These are phyloP conservation scores for Meredithiella fracta DNA, from an alignment of 2,329 filamentous ascomycete species.

Conservation along the genomic window DNA sequence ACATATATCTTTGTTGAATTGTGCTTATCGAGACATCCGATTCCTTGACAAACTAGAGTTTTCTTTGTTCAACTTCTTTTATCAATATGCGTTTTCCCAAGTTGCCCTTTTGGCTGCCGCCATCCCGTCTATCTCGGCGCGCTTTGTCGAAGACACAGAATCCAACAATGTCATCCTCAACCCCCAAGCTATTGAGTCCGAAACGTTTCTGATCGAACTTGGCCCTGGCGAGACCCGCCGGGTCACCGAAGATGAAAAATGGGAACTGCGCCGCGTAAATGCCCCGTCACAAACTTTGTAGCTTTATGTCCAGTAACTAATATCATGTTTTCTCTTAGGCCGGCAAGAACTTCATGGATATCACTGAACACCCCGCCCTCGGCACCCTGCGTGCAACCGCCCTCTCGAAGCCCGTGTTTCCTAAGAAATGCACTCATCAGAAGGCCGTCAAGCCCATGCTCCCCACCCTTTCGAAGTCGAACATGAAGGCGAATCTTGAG, in stretches of 20 bases:
- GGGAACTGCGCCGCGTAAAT: slow-evolving; percentile 73
- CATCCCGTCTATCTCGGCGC: slow-evolving; percentile 37
- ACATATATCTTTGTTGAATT: not conserved
- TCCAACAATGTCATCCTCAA: slow-evolving; percentile 30
- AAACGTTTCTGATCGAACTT: slow-evolving; percentile 65
- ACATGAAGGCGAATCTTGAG: slow-evolving; percentile 64
- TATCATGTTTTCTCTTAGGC: slow-evolving; percentile 32
- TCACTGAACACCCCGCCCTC: slow-evolving; percentile 57
- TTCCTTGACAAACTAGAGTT: not conserved
- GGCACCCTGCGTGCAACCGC: slow-evolving; percentile 19
- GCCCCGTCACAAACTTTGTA: slow-evolving; percentile 20
- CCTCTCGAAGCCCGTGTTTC: slow-evolving; percentile 38
- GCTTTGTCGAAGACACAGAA: slow-evolving; percentile 39
- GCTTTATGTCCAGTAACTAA: not conserved
- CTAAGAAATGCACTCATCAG: slow-evolving; percentile 47
- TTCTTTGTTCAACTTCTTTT: not conserved
- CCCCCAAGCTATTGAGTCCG: slow-evolving; percentile 26
- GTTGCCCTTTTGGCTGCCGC: slow-evolving; percentile 38
- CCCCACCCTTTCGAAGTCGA: slow-evolving; percentile 51
- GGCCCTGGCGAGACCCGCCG: slow-evolving; percentile 67
- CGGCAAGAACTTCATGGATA: slow-evolving; percentile 84
- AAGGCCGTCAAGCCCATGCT: slow-evolving; percentile 51
- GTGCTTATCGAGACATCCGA: not conserved
- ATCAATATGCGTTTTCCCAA: slow-evolving; percentile 33
- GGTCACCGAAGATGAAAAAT: slow-evolving; percentile 92